Evolutionary conservation across 1,284 basidiomycete species (phyloP).

Genomic region (Trichosporon sp.): DNA sequence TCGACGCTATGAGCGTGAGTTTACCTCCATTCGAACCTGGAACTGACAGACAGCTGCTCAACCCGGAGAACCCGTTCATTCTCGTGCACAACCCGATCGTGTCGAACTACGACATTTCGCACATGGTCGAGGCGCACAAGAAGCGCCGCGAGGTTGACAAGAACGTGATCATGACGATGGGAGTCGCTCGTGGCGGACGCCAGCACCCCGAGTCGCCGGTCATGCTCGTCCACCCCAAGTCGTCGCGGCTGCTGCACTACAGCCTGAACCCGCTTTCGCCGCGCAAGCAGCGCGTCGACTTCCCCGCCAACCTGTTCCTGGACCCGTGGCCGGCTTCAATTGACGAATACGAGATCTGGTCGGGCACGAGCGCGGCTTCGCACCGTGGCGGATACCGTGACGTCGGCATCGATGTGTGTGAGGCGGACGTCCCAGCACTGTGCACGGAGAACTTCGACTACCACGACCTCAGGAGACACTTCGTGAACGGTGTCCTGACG

Average conservation of each 20-base stretch:
- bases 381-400: constrained; percentile 50
- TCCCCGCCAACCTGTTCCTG: constrained; percentile 55
- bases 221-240: constrained; percentile 56
- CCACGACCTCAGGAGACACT: constrained; percentile 84
- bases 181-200: constrained; percentile 62
- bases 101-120: constrained; percentile 86
- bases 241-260: constrained; percentile 52
- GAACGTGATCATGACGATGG: constrained; percentile 95
- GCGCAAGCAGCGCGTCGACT: constrained; percentile 46
- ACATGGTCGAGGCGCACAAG: constrained; percentile 85
- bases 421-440: constrained; percentile 73
- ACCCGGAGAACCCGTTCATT: constrained; percentile 76
- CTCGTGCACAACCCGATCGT: constrained; percentile 93
- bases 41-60: constrained; percentile 68
- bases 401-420: constrained; percentile 60
- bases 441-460: constrained; percentile 99
- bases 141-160: constrained; percentile 82
- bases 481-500: constrained; percentile 93
- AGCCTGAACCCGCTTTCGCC: constrained; percentile 52
- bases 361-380: constrained; percentile 57
- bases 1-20: constrained; percentile 72
- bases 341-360: constrained; percentile 81
- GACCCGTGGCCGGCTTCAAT: constrained; percentile 59
- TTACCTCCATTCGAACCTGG: not conserved
- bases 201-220: constrained; percentile 56